These are phyloP conservation scores for Paracoccidioides lutzii DNA, from an alignment of 2,329 filamentous ascomycete genomes.

Conservation along the genomic window DNA sequence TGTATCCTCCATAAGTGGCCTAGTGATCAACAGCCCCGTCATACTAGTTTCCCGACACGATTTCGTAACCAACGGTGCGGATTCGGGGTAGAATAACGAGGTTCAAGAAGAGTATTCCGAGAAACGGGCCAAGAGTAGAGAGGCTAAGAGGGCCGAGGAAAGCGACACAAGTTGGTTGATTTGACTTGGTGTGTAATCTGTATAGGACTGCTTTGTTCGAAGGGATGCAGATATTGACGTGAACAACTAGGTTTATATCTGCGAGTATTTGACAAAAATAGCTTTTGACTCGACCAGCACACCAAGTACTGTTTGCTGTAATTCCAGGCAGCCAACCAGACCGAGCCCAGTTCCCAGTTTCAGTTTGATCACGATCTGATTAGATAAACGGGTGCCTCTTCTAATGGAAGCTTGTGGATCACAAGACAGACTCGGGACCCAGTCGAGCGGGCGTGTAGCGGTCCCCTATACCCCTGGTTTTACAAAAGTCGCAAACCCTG, in stretches of 20 bases:
- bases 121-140: too few relatives aligned
- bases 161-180: too few relatives aligned
- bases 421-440: too few relatives aligned
- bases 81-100: too few relatives aligned
- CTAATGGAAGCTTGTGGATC: neutral
- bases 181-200: too few relatives aligned
- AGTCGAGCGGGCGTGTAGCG: too few relatives aligned
- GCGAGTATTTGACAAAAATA: neutral
- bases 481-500: too few relatives aligned
- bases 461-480: too few relatives aligned
- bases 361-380: neutral
- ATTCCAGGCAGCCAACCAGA: neutral
- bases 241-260: neutral
- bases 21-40: slow-evolving; percentile 25
- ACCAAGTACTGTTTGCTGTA: neutral
- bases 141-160: too few relatives aligned
- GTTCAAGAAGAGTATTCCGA: too few relatives aligned
- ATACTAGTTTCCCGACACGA: neutral
- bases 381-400: neutral
- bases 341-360: neutral
- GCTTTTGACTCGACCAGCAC: neutral
- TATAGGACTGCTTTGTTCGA: too few relatives aligned
- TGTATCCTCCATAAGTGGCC: neutral
- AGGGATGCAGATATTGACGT: neutral
- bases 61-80: neutral